A percentile compares a stretch with the other conserved stretches of the same genome.
Conservation (phyloP, 768 basidiomycete genomes). For the Cubamyces sp. region DNA sequence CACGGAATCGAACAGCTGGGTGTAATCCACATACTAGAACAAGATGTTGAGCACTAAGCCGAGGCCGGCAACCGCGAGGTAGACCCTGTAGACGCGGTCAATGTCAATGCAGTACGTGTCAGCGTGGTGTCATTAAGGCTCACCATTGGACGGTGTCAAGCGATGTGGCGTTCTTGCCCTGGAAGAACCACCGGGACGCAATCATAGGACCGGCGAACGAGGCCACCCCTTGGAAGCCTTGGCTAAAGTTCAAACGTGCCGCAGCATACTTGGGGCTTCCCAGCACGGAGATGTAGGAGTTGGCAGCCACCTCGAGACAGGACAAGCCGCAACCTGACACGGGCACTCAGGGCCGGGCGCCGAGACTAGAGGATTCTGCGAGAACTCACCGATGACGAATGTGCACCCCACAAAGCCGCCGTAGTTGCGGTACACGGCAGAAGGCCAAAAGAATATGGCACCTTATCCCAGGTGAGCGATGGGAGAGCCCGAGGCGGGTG, state of each 20-base stretch:
- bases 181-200: conserved; percentile 76
- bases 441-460: conserved; percentile 81
- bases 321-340: conserved; percentile 62
- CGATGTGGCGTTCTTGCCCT: conserved; percentile 58
- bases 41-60: conserved; percentile 63
- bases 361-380: conserved; percentile 8
- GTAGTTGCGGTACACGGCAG: conserved; percentile 66
- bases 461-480: conserved; percentile 40
- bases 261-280: conserved; percentile 72
- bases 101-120: background rate
- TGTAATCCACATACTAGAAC: conserved; percentile 54
- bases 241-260: conserved; percentile 77
- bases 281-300: conserved; percentile 77
- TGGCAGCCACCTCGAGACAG: conserved; percentile 73
- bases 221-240: conserved; percentile 79
- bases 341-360: conserved; percentile 29
- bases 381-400: conserved; percentile 59
- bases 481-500: conserved; percentile 30
- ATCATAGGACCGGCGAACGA: conserved; percentile 77
- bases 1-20: background rate
- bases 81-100: conserved; percentile 49
- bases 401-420: conserved; percentile 78
- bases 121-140: background rate
- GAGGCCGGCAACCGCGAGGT: conserved; percentile 65
- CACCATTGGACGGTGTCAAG: conserved; percentile 74